Conservation (phyloP, 2,329 filamentous ascomycete species). For the Sarocladium kiliense region DNA sequence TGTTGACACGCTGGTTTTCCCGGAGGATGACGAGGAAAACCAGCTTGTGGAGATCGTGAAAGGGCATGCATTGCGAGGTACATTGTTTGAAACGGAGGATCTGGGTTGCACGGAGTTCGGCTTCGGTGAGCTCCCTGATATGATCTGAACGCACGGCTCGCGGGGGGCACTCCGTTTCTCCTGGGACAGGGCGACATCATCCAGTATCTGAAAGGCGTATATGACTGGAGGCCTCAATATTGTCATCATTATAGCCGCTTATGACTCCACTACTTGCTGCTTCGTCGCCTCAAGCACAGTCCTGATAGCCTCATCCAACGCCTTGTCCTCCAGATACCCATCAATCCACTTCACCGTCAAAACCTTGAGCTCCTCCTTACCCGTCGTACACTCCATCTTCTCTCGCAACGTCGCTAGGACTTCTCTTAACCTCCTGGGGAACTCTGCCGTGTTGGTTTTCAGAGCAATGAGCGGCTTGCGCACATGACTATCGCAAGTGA, state of each 20-base stretch:
- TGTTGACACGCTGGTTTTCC: not conserved
- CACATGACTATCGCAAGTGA: conserved; percentile 66
- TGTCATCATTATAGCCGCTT: not conserved
- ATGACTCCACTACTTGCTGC: conserved; percentile 16
- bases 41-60: not conserved
- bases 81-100: not conserved
- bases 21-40: not conserved
- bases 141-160: too few relatives aligned
- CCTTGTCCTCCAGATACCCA: conserved; percentile 40
- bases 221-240: not conserved
- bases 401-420: conserved; percentile 58
- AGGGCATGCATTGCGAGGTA: not conserved
- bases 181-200: too few relatives aligned
- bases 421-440: conserved; percentile 65
- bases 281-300: conserved; percentile 51
- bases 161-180: too few relatives aligned
- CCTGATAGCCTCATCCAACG: conserved; percentile 50
- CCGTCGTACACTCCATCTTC: conserved; percentile 37
- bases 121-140: too few relatives aligned
- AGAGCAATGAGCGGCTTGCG: conserved; percentile 65
- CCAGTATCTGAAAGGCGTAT: too few relatives aligned
- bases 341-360: conserved; percentile 53
- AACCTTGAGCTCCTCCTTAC: conserved; percentile 38
- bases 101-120: too few relatives aligned
- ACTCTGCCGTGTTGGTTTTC: conserved; percentile 58